Base-by-base conservation (phyloP, 2,329 filamentous ascomycete species). In the Hypoxylon sp. region DNA sequence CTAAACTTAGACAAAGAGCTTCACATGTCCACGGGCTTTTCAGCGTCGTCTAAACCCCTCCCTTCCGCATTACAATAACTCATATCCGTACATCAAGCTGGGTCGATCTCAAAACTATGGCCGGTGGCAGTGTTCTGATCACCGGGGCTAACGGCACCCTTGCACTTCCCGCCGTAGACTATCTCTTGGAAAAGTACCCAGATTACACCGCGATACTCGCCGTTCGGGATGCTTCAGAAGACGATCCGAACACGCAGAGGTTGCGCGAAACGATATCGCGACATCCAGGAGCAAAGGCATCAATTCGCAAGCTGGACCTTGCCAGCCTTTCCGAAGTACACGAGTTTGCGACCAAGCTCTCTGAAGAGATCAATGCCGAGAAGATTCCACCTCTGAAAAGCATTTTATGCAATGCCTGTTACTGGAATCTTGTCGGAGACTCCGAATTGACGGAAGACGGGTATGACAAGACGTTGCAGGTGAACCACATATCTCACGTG, bases 371-470 rank as follows among this genome's bases (percentile, higher is more conserved):
- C 21, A 9, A 51, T 2, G 27, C 63, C 0, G 68, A 71, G 5
- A 67, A 68, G n/a, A 65, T 74, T 9, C 76, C 77, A 0, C 75
- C 60, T 4, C 63, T 81, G 14, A 63, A 68, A 14, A 65, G 74
- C 7, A 77, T 82, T 30, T 58, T 82, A n/a, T 80, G 78, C 65
- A 82, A 80, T 53, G 80, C 80, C 2, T 76, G 72, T 52, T 75
- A 76, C 27, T 79, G 77, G 74, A 78, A 78, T 19, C 71, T 81
- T 0, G 69, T 74, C 16, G 59, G 58, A 2, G 71, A 74, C 5
- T 58, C 74, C 3, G 73, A 78, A 29, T 60, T 74, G 11, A 79
- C 78, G 0, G 54, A 41, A 0, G 79, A 81, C 59, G 74, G 75
- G 9, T 79, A 74, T 29, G 80, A 82, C 39, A 76, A 77, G 46